Evolutionary conservation across 1,284 basidiomycete species (phyloP).

Genomic region (Inonotus hispidus): DNA sequence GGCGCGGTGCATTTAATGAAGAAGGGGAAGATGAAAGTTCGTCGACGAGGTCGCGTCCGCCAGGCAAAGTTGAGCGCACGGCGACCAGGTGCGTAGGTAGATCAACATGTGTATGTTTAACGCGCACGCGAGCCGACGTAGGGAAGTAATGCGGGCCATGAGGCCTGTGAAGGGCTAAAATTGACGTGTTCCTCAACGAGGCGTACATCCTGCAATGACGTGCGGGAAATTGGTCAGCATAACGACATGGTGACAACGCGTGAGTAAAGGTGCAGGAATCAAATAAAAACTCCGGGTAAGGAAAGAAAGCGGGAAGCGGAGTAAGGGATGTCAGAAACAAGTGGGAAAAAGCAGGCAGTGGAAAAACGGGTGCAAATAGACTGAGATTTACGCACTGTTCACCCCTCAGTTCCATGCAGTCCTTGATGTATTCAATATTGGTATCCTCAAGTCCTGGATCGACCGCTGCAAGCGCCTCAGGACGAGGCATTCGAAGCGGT

Average conservation of each 20-base stretch:
- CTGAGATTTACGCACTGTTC: conserved; percentile 29
- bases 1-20: background rate
- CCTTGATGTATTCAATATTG: conserved; percentile 33
- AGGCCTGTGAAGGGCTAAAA: conserved; percentile 6
- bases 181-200: conserved; percentile 8
- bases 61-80: conserved; percentile 24
- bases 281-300: background rate
- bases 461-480: conserved; percentile 27
- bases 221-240: background rate
- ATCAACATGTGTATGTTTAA: conserved; percentile 21
- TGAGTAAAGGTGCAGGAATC: background rate
- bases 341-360: background rate
- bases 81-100: conserved; percentile 54
- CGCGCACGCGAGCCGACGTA: conserved; percentile 5
- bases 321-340: background rate
- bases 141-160: conserved; percentile 5
- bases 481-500: conserved; percentile 25
- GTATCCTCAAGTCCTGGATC: conserved; percentile 30
- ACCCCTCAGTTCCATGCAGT: conserved; percentile 31
- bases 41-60: background rate
- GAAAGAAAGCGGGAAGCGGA: background rate
- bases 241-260: background rate
- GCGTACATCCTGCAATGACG: background rate
- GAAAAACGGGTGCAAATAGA: background rate
- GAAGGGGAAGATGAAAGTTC: background rate